A percentile compares a stretch with the other conserved stretches of the same genome.
phyloP scores from a whole-genome alignment of 257 asterid genomes.

The Nemophila menziesii region DNA sequence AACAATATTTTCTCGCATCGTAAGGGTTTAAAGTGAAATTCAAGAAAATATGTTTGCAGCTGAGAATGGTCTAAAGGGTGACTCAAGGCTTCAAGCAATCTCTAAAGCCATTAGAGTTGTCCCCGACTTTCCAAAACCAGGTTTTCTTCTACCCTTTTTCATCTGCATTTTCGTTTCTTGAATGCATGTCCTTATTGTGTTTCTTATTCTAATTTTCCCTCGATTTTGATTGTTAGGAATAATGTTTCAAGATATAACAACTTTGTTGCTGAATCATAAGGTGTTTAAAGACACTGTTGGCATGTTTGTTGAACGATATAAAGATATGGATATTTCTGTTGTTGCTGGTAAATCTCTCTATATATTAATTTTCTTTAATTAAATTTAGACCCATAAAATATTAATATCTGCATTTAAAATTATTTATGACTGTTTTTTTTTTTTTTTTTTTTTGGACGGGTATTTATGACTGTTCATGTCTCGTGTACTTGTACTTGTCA shows the following conservation, averaged over 20 bases:
- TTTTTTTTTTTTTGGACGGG: too few species aligned
- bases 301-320: constrained; percentile 77
- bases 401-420: too few species aligned
- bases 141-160: constrained; percentile 14
- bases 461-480: too few species aligned
- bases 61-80: constrained; percentile 75
- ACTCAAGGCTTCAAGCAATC: constrained; percentile 54
- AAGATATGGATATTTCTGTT: constrained; percentile 66
- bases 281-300: constrained; percentile 68
- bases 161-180: neutral
- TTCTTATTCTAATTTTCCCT: neutral
- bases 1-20: too few species aligned
- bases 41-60: constrained; percentile 56
- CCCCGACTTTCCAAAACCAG: constrained; percentile 85
- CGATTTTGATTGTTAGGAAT: constrained; percentile 31
- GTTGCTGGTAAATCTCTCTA: constrained; percentile 91
- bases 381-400: too few species aligned
- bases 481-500: too few species aligned
- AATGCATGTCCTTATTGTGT: neutral
- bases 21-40: too few species aligned
- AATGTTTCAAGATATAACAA: constrained; percentile 81
- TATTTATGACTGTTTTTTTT: too few species aligned
- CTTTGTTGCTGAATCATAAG: constrained; percentile 59
- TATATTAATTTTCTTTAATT: too few species aligned
- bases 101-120: constrained; percentile 67